Evolutionary conservation across 768 basidiomycete genomes (phyloP).

Genomic region (Arthromyces matolae): DNA sequence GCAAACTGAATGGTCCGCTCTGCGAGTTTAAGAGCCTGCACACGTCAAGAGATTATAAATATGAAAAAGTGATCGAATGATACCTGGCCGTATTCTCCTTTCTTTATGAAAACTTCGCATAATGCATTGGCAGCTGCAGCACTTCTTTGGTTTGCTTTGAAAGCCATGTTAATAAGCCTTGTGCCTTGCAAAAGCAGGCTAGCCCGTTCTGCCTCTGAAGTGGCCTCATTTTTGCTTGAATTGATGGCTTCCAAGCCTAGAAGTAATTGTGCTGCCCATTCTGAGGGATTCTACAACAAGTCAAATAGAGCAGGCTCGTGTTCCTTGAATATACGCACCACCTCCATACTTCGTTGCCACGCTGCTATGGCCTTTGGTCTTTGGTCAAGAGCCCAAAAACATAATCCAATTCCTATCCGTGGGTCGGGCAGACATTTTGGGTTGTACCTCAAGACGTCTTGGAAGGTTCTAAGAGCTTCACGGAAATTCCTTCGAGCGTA

Average conservation of each 20-base stretch:
- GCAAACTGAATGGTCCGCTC: conserved; percentile 94
- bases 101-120: conserved; percentile 74
- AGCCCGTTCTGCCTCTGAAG: conserved; percentile 59
- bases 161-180: conserved; percentile 70
- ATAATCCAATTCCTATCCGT: conserved; percentile 91
- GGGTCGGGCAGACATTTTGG: conserved; percentile 88
- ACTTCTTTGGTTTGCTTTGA: conserved; percentile 73
- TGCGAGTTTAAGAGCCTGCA: conserved; percentile 91
- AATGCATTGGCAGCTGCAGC: conserved; percentile 83
- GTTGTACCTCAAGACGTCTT: conserved; percentile 73
- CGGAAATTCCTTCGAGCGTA: conserved; percentile 76
- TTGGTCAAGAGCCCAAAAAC: conserved; percentile 87
- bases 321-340: no score
- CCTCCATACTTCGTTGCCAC: conserved; percentile 86
- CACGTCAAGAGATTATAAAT: not conserved
- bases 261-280: conserved; percentile 77
- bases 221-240: conserved; percentile 68
- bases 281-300: conserved; percentile 59
- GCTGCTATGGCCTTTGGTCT: conserved; percentile 79
- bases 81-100: conserved; percentile 61
- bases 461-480: conserved; percentile 81
- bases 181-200: conserved; percentile 62
- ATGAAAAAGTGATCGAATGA: not conserved
- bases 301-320: no score
- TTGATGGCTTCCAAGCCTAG: conserved; percentile 88